Conservation (phyloP, 2,329 filamentous ascomycete genomes). For the Fusarium euwallaceae region DNA sequence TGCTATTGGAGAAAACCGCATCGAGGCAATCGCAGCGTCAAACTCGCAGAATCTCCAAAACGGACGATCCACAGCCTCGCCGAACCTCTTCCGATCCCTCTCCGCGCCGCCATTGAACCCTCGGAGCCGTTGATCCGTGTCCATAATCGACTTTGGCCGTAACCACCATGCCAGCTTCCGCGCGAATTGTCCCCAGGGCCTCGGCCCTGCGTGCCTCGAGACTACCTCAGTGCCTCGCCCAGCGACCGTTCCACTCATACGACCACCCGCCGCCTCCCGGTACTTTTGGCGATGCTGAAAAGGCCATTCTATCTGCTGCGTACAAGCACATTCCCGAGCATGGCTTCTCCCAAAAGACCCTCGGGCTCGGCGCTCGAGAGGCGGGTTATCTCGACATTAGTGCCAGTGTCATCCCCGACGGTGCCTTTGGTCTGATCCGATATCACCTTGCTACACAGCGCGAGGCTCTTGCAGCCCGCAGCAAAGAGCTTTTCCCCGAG, state of each 20-base stretch:
- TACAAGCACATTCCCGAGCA: slow-evolving; percentile 81
- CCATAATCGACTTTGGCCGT: background rate
- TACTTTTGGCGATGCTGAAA: slow-evolving; percentile 77
- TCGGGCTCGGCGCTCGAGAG: slow-evolving; percentile 84
- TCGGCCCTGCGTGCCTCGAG: slow-evolving; percentile 30
- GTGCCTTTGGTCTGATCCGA: slow-evolving; percentile 83
- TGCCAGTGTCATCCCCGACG: slow-evolving; percentile 83
- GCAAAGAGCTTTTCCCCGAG: slow-evolving; percentile 56
- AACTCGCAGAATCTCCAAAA: slow-evolving; percentile 27
- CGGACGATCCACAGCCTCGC: slow-evolving; percentile 15
- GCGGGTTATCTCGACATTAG: slow-evolving; percentile 89
- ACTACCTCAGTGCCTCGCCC: slow-evolving; percentile 25
- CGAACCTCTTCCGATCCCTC: background rate
- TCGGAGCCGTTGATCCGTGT: background rate
- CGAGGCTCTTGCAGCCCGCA: slow-evolving; percentile 64
- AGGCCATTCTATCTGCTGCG: slow-evolving; percentile 84
- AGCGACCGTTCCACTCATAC: slow-evolving; percentile 76
- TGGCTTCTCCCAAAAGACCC: slow-evolving; percentile 82
- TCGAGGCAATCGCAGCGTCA: slow-evolving; percentile 24
- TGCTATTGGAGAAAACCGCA: slow-evolving; percentile 27
- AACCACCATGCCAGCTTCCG: slow-evolving; percentile 31
- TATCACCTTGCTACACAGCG: slow-evolving; percentile 81
- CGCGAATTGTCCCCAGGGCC: slow-evolving; percentile 29
- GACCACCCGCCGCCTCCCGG: slow-evolving; percentile 71
- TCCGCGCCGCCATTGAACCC: background rate